Conservation (phyloP, 2,329 filamentous ascomycete species). For the Penicillium sp. region DNA sequence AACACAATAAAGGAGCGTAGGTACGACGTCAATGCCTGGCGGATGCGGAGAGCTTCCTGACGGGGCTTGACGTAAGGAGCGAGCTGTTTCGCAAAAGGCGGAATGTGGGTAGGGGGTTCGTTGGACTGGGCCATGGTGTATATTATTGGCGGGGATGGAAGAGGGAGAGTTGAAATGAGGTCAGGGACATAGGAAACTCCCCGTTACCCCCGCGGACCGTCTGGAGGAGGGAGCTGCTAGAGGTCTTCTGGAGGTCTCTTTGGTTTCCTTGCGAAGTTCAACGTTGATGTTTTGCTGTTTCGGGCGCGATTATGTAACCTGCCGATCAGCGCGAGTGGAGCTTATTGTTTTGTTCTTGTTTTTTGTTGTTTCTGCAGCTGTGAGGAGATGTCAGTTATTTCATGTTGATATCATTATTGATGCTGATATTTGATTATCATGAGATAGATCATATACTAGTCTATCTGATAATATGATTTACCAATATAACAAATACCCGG, state of each 20-base stretch:
- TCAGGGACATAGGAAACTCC: neutral
- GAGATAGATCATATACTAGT: neutral
- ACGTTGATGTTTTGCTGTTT: constrained; percentile 28
- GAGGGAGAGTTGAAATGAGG: neutral
- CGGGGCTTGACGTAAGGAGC: constrained; percentile 48
- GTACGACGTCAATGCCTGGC: constrained; percentile 47
- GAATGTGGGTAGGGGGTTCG: constrained; percentile 38
- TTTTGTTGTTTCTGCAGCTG: neutral
- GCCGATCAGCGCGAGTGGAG: constrained; percentile 14
- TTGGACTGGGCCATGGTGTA: constrained; percentile 35
- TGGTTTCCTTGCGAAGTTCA: neutral
- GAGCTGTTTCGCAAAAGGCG: constrained; percentile 43
- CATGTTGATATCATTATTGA: neutral
- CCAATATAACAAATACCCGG: neutral
- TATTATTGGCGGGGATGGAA: constrained; percentile 22
- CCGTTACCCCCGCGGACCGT: neutral
- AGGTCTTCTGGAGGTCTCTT: neutral
- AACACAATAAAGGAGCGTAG: constrained; percentile 46
- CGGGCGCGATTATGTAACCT: constrained; percentile 28
- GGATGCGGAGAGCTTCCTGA: constrained; percentile 48
- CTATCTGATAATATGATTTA: neutral
- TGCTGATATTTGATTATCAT: neutral
- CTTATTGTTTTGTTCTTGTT: constrained; percentile 10
- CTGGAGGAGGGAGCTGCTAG: neutral
- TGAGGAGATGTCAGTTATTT: constrained; percentile 11